Evolutionary conservation across 148 eudicot genomes (phyloP).

Genomic region (Rhododendron simsii): DNA sequence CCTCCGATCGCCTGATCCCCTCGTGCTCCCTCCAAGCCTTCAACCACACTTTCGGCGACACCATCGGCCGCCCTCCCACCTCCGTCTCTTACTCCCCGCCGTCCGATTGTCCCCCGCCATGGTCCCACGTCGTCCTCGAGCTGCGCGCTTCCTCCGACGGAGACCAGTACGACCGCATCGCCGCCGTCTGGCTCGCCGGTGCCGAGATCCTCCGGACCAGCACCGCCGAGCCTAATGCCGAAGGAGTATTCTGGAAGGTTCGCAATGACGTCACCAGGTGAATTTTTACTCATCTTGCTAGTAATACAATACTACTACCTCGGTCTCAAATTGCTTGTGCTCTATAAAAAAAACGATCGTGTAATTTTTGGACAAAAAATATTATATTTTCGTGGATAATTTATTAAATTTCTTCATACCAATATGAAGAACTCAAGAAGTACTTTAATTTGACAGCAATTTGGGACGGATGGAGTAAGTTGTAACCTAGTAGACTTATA

Average conservation of each 20-base stretch:
- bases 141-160: constrained; percentile 42
- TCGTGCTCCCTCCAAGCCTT: constrained; percentile 44
- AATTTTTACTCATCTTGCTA: not conserved
- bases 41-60: constrained; percentile 53
- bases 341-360: no score
- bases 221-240: constrained; percentile 60
- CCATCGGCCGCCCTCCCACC: constrained; percentile 53
- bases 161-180: constrained; percentile 67
- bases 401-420: not conserved
- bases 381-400: no score
- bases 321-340: not conserved
- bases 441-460: not conserved
- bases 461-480: not conserved
- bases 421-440: not conserved
- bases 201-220: constrained; percentile 80
- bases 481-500: not conserved
- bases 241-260: constrained; percentile 67
- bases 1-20: constrained; percentile 35
- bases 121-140: constrained; percentile 49
- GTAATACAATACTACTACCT: not conserved
- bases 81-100: constrained; percentile 55
- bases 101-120: constrained; percentile 32
- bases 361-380: no score
- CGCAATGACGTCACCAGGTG: constrained; percentile 59
- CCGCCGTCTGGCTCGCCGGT: constrained; percentile 66